Base-by-base conservation (phyloP, 257 asterid species). In the Leptodermis oblonga region DNA sequence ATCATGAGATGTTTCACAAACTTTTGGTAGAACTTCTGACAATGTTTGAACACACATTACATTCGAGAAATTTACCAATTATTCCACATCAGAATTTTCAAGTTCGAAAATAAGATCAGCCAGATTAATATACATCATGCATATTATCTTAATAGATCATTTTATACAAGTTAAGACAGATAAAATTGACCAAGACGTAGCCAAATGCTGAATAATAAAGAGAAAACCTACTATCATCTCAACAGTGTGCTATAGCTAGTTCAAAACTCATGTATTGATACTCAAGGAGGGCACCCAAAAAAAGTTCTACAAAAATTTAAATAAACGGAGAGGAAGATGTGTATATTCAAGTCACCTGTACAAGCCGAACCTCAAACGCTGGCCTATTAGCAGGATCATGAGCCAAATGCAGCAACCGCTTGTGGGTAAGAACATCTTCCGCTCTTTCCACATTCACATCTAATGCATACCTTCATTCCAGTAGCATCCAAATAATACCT, bases 371-470 rank as follows among this genome's bases (percentile, higher is more conserved):
- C 78, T 93, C 99, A 52, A 93, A 83, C 42, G 82, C 99, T 23
- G 97, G 99, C 74, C 96, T 83, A 79, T 87, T 87, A 59, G 86
- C 89, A 31, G 97, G 95, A 89, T 90, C 96, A 46, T 75, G 80
- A 3, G 99, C 99, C 68, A 90, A 89, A 37, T 86, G 85, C 86
- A 93, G 81, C 79, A 93, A 79, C 23, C 90, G 75, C 82, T 80
- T 90, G 88, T 93, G 99, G 9, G 85, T 86, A 46, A 94, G 89
- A 79, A 94, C 99, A 82, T 94, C 99, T 76, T 89, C 97, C 25
- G 96, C 96, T 71, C 96, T 90, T 76, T 93, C 97, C 51, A 88
- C 90, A 73, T 93, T 93, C 80, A 94, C 97, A 85, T 93, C 99
- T 84, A 86, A 74, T 18, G 97, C 99, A 77, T 93, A 93, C 86